Conservation (phyloP, 305 asterid species). For the Lippia alba region DNA sequence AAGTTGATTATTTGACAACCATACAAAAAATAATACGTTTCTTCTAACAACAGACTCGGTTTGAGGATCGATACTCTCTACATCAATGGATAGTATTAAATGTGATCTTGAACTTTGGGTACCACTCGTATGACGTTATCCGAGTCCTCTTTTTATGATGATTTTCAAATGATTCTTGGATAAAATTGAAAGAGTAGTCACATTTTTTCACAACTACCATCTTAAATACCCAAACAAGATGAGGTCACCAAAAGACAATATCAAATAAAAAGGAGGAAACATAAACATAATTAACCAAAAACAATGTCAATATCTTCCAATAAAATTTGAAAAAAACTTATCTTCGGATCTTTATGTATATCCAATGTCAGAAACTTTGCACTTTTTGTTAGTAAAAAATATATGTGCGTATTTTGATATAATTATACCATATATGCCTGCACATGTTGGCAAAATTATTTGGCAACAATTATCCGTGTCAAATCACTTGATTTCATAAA, state of each 20-base stretch:
- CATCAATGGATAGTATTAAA: conserved; percentile 80
- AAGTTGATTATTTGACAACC: no score
- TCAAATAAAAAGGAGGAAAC: background rate
- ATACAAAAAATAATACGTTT: conserved; percentile 58
- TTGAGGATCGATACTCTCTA: conserved; percentile 94
- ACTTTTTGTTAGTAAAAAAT: conserved; percentile 77
- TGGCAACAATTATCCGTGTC: background rate
- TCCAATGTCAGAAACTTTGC: conserved; percentile 77
- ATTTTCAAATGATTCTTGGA: conserved; percentile 69
- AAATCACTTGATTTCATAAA: conserved; percentile 2
- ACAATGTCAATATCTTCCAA: conserved; percentile 15
- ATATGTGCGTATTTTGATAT: conserved; percentile 87
- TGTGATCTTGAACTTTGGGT: conserved; percentile 97
- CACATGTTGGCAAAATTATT: conserved; percentile 34
- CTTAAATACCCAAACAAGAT: conserved; percentile 47
- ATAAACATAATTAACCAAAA: background rate
- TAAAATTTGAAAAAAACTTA: conserved; percentile 31
- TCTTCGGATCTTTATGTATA: conserved; percentile 93
- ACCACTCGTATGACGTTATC: conserved; percentile 87
- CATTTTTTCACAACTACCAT: conserved; percentile 92
- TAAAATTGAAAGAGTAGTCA: conserved; percentile 69
- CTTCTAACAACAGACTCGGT: conserved; percentile 91
- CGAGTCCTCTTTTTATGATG: conserved; percentile 79
- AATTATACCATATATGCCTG: conserved; percentile 96
- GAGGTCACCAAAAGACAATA: conserved; percentile 11